A percentile compares a stretch with the other conserved stretches of the same genome.
These are phyloP conservation scores for Xerophyta viscosa DNA, from an alignment of 106 monocot genomes.

Conservation along the genomic window DNA sequence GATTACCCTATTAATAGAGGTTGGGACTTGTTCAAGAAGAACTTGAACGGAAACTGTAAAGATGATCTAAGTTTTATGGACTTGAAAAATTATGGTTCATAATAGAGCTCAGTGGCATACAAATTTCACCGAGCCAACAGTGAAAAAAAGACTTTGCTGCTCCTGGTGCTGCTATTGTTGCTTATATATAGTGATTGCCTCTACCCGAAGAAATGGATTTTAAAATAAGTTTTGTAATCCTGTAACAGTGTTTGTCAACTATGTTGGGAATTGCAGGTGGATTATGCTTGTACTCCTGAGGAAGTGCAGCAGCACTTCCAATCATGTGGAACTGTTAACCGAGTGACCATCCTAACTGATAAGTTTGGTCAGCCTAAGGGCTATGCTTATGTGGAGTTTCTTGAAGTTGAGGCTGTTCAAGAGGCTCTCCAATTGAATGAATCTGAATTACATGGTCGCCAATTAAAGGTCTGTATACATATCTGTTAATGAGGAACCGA, in stretches of 20 bases:
- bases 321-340: slow-evolving; percentile 79
- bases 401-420: slow-evolving; percentile 80
- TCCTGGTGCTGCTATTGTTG: no score
- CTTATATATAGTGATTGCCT: no score
- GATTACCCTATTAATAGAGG: no score
- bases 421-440: slow-evolving; percentile 75
- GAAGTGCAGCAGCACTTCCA: slow-evolving; percentile 98
- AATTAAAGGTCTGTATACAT: slow-evolving; percentile 47
- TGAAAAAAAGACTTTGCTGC: no score
- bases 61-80: no score
- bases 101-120: no score
- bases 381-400: slow-evolving; percentile 81
- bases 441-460: slow-evolving; percentile 91
- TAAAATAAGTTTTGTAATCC: not conserved
- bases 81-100: no score
- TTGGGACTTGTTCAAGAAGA: no score
- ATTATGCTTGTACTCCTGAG: slow-evolving; percentile 93
- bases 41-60: no score
- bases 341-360: slow-evolving; percentile 82
- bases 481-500: no score
- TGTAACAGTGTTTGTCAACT: not conserved
- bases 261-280: slow-evolving; percentile 37
- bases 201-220: no score
- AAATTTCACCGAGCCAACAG: no score
- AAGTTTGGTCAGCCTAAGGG: slow-evolving; percentile 90